These are phyloP conservation scores for Eucalyptus cloeziana DNA, from an alignment of 345 rosid genomes.

Conservation along the genomic window DNA sequence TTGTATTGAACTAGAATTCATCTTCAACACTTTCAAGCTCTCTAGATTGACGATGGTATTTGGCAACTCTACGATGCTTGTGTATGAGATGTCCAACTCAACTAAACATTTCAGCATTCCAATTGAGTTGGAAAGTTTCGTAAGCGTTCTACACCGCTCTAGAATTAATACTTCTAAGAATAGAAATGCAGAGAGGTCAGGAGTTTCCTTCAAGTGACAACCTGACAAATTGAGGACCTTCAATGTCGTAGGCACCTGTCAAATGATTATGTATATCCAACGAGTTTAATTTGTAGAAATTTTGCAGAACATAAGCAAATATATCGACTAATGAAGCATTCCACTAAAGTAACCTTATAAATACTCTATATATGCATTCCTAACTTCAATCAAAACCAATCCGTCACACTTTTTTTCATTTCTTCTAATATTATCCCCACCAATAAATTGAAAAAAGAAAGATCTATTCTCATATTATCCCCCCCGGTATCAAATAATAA, in stretches of 20 bases:
- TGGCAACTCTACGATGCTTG: not conserved
- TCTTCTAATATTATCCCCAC: too few species aligned
- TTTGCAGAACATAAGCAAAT: not conserved
- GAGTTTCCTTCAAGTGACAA: rapidly evolving
- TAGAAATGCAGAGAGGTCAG: not conserved
- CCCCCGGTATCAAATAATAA: too few species aligned
- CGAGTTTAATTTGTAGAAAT: not conserved
- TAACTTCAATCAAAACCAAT: not conserved
- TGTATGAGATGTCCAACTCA: rapidly evolving
- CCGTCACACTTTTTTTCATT: too few species aligned
- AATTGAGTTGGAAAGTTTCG: not conserved
- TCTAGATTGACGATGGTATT: not conserved
- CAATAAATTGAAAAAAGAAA: too few species aligned
- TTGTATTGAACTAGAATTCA: rapidly evolving
- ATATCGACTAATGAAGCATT: not conserved
- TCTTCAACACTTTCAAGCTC: not conserved
- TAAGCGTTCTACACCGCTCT: rapidly evolving
- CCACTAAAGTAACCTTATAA: not conserved
- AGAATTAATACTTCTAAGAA: not conserved
- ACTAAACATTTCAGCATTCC: not conserved
- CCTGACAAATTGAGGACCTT: rapidly evolving
- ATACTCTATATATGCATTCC: not conserved
- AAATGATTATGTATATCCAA: not conserved
- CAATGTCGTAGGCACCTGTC: not conserved
- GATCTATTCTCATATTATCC: too few species aligned